Conservation (phyloP, 2,329 filamentous ascomycete genomes). For the Diplodia sapinea region DNA sequence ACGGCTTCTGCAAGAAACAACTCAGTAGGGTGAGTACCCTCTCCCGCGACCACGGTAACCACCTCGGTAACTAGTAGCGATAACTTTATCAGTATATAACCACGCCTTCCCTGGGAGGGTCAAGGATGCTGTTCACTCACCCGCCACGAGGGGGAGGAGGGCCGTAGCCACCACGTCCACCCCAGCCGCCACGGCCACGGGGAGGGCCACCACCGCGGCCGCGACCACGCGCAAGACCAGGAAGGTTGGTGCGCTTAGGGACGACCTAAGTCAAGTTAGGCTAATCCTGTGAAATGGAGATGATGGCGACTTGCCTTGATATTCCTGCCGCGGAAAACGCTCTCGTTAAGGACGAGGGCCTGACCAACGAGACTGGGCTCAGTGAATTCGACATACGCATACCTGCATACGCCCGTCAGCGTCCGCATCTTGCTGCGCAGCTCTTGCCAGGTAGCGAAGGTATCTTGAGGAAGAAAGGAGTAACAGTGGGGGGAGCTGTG, state of each 20-base stretch:
- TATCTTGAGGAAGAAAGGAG: conserved; percentile 33
- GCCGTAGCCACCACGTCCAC: conserved; percentile 58
- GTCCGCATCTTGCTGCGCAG: conserved; percentile 60
- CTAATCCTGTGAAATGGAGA: not conserved
- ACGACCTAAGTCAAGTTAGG: conserved; percentile 61
- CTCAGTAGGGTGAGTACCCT: conserved; percentile 41
- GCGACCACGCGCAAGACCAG: conserved; percentile 84
- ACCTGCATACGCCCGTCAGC: conserved; percentile 67
- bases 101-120: conserved; percentile 31
- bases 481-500: conserved; percentile 8
- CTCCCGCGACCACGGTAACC: conserved; percentile 46
- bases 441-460: conserved; percentile 64
- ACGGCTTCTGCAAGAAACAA: conserved; percentile 5
- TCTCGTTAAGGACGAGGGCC: conserved; percentile 94
- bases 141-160: conserved; percentile 49
- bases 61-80: conserved; percentile 42
- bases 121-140: conserved; percentile 37
- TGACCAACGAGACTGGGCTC: conserved; percentile 88
- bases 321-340: conserved; percentile 90
- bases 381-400: conserved; percentile 98
- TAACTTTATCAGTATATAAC: not conserved
- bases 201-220: conserved; percentile 60
- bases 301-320: conserved; percentile 73
- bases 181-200: conserved; percentile 57
- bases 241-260: conserved; percentile 95